Base-by-base conservation (phyloP, 2,329 filamentous ascomycete species). In the Penicillium italicum region DNA sequence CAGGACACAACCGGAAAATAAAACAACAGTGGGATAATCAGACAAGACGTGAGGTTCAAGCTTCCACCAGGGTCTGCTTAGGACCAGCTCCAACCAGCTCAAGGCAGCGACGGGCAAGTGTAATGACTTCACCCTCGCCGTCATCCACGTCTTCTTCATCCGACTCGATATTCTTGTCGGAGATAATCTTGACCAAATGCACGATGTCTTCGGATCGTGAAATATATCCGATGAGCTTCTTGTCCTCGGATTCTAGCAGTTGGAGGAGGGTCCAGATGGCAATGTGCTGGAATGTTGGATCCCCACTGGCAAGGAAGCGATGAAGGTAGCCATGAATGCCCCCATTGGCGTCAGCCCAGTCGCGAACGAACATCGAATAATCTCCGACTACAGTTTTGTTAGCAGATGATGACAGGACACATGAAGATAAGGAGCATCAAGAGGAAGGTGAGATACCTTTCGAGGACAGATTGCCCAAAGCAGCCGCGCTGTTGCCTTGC, bases 221-320 rank as follows among this genome's bases (percentile, higher is more conserved):
- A 64, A 99, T 97, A 46, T 91, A 85, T 47, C 87, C 86, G 60
- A 97, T 88, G n/a, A 99, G 80, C 53, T 85, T 88, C 75, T 89
- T 87, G 71, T 99, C 93, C 72, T 96, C 92, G 0, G 93, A 97
- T 75, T 99, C 94, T 48, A 99, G 86, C 5, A 99, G 83, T 71
- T 99, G 94, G 4, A 99, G 83, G 45, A 99, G 78, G 1, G 94
- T 99, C 94, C 94, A 99, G 61, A 97, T 96, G 48, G 94, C 94
- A 69, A 99, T 99, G 72, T 99, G 94, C 75, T 99, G 94, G 80
- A 99, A 99, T 0, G 94, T 99, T 0, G 94, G 87, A 70, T 99
- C 94, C 38, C 92, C 93, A 61, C 91, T 97, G 42, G 89, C 90
- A 18, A 99, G 82, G 80, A 99, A 99, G 52, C 93, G 87, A 66